These are phyloP conservation scores for Pythium phragmitis DNA, from an alignment of 352 stramenopile genomes.

Conservation along the genomic window DNA sequence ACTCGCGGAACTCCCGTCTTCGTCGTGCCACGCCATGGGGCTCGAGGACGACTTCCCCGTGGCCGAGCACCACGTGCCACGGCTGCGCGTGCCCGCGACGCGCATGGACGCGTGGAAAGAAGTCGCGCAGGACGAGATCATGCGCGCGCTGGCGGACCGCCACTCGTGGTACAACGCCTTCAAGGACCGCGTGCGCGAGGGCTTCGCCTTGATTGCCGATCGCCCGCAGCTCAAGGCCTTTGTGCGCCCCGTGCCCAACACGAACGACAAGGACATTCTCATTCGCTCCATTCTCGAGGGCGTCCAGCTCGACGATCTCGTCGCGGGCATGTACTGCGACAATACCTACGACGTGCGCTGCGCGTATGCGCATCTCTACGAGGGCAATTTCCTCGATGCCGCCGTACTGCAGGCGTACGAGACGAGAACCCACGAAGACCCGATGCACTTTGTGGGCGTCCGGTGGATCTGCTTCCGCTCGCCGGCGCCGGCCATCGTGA, in stretches of 20 bases:
- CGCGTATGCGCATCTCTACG: conserved; percentile 41
- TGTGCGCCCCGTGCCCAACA: conserved; percentile 29
- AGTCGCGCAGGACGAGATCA: conserved; percentile 36
- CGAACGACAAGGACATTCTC: conserved; percentile 38
- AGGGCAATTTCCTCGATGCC: conserved; percentile 45
- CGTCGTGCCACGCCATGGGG: conserved; percentile 12
- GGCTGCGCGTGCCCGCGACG: conserved; percentile 22
- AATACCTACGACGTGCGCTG: conserved; percentile 38
- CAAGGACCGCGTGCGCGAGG: conserved; percentile 31
- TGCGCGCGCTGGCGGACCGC: conserved; percentile 29
- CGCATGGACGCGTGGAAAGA: conserved; percentile 32
- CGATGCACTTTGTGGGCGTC: conserved; percentile 47
- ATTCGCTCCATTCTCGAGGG: conserved; percentile 33
- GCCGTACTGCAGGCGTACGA: conserved; percentile 38
- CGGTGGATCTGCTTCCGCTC: conserved; percentile 46
- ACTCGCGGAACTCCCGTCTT: background rate
- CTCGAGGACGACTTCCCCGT: conserved; percentile 31
- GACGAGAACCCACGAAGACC: conserved; percentile 34
- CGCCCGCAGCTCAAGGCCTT: conserved; percentile 34
- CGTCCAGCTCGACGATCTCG: conserved; percentile 40
- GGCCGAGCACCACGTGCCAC: conserved; percentile 22
- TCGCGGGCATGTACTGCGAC: conserved; percentile 33
- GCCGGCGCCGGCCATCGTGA: conserved; percentile 32
- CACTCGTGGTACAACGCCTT: conserved; percentile 47
- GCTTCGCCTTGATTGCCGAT: conserved; percentile 34